Base-by-base conservation (phyloP, 2,329 filamentous ascomycete genomes). In the Colletotrichum camelliae region DNA sequence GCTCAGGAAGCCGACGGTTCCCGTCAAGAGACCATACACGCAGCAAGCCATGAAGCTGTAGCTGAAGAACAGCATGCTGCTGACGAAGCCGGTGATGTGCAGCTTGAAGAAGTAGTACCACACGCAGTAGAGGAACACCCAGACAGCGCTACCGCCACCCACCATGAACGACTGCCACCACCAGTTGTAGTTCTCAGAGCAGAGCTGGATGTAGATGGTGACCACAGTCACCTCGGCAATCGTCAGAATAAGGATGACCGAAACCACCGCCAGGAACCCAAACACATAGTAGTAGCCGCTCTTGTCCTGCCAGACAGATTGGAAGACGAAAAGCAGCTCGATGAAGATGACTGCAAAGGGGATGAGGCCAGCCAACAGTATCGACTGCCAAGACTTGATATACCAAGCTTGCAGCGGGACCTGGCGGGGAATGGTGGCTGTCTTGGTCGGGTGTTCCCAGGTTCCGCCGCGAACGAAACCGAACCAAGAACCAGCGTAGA, bases 261-360 rank as follows among this genome's bases (percentile, higher is more conserved):
- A 93, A 12, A 97, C 93, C 18, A 95, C 92, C 9, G 93, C 92
- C 77, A 97, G 85, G 86, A 96, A 98, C 13, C 95, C 95, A 82
- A 97, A 98, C 27, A 97, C 93, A 84, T 98, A 98, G 85, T 98
- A 98, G 84, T 96, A 97, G 8, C 94, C 95, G 81, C 92, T 95
- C 87, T 97, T 97, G 85, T 97, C 95, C 83, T 96, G 94, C 94
- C 95, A 97, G 39, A 97, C 84, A 65, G 94, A 96, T 85, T 95
- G 94, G 85, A 97, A 97, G 66, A 97, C 93, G 82, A 96, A 97
- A 57, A 96, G 88, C 16, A 97, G 89, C 85, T 97, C 95, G 81
- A 97, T 95, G 83, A 96, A 97, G 79, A 97, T 93, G 72, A 97
- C 95, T 3, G 94, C 94, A 81, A 98, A 98, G 0, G 95, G 95